These are phyloP conservation scores for Rhododendron griersonianum DNA, from an alignment of 148 eudicot genomes.

Conservation along the genomic window DNA sequence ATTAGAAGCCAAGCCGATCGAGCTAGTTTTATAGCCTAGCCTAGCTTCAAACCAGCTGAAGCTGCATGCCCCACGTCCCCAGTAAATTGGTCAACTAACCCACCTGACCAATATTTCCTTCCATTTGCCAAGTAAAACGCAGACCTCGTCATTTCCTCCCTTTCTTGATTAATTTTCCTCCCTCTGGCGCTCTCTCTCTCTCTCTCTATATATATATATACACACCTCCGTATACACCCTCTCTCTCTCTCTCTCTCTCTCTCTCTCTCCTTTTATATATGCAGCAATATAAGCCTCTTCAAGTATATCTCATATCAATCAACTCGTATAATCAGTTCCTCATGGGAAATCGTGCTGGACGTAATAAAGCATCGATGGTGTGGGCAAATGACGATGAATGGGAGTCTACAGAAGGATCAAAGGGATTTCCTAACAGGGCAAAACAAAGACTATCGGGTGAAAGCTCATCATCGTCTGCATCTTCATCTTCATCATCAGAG, in stretches of 20 bases:
- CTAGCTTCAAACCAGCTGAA: neutral
- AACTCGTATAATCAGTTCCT: neutral
- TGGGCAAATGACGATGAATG: constrained; percentile 14
- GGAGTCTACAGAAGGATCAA: neutral
- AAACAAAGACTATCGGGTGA: neutral
- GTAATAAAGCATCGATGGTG: constrained; percentile 12
- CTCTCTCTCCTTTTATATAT: neutral
- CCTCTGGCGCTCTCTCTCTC: neutral
- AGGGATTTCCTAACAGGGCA: neutral
- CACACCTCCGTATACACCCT: neutral
- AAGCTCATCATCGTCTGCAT: neutral
- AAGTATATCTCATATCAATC: neutral
- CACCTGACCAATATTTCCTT: neutral
- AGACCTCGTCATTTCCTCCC: neutral
- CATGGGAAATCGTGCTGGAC: neutral
- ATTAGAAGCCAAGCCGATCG: neutral
- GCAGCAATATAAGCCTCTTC: neutral
- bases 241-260: constrained; percentile 7
- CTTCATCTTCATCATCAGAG: neutral
- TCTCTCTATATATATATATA: neutral
- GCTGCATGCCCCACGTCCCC: neutral
- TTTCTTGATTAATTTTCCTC: neutral
- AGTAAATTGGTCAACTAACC: neutral
- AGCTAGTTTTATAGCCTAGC: neutral
- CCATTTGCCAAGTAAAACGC: neutral